Evolutionary conservation across 2,329 filamentous ascomycete species (phyloP), one percentile per base, ranked within the genome.

Genomic region (Trematosphaeria pertusa): DNA sequence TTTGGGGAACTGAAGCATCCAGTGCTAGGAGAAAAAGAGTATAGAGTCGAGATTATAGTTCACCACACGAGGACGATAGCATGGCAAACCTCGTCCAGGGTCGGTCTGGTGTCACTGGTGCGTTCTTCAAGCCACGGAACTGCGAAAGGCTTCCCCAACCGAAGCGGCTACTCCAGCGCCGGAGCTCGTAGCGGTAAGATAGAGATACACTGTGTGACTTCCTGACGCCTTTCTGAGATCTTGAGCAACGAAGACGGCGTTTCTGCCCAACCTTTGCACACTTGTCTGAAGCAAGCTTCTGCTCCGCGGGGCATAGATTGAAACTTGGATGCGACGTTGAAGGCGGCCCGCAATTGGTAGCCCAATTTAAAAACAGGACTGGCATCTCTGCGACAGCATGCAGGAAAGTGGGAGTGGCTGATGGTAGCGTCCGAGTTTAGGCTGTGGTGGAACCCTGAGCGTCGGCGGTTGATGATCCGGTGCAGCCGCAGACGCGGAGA

Each of bases 301-400:
- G 8, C 22, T n/a, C 18, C n/a, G 21, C 28, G 12, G 20, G n/a
- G 15, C 21, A 9, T 17, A 28, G 19, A 31, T 11, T 41, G 39
- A 42, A 42, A 42, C 39, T 26, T 31, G 28, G 12, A 32, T 32
- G 30, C 28, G 31, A 42, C 28, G n/a, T 7, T 14, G 11, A n/a
- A 6, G n/a, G 12, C 12, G 15, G 35, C 14, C 12, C 14, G 12
- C 19, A 6, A 26, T 37, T 26, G 35, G 21, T 10, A 15, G 19
- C 12, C 15, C 14, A 22, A 18, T 21, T 37, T n/a, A 17, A n/a
- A n/a, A n/a, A n/a, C n/a, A 35, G 4, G 33, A 18, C 17, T 19
- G 33, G 11, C 10, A 35, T 35, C 8, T 18, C 33, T n/a, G 36
- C 36, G 26, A n/a, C 6, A 30, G 24, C 21, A 31, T 32, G 24